phyloP scores from a whole-genome alignment of 2,329 filamentous ascomycete species.

The Neopestalotiopsis clavispora region DNA sequence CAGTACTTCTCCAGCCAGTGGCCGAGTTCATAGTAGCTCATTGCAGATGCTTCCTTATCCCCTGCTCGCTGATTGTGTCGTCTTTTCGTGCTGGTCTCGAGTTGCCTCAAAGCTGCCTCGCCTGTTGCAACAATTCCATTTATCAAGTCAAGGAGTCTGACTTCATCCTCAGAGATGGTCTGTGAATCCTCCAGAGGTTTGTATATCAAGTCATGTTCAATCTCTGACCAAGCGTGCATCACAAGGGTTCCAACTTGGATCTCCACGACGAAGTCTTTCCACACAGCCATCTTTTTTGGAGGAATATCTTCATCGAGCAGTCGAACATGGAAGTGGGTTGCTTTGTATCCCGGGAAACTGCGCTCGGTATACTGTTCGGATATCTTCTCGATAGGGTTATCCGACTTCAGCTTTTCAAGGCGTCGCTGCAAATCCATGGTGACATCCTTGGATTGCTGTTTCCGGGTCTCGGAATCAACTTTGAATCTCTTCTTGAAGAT shows the following conservation, averaged over 20 bases:
- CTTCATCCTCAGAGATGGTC: background rate
- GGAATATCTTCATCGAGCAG: background rate
- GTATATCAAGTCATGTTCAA: background rate
- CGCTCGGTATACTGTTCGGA: too few species aligned
- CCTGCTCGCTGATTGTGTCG: too few species aligned
- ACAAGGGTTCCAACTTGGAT: background rate
- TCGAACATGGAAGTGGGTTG: background rate
- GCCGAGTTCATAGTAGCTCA: too few species aligned
- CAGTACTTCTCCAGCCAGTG: too few species aligned
- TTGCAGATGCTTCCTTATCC: too few species aligned
- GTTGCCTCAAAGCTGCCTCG: too few species aligned
- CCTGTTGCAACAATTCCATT: background rate
- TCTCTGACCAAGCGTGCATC: background rate
- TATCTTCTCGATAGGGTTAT: too few species aligned
- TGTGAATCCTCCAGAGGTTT: background rate
- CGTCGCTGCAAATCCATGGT: too few species aligned
- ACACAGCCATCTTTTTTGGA: background rate
- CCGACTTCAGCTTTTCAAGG: too few species aligned
- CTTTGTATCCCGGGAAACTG: background rate
- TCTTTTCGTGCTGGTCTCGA: too few species aligned
- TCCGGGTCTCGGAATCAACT: background rate
- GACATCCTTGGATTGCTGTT: background rate
- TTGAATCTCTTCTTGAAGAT: background rate
- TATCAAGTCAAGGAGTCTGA: background rate
- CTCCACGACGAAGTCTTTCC: background rate